phyloP scores from a whole-genome alignment of 164 flowering plant genomes.

The Tetrastigma voinierianum region DNA sequence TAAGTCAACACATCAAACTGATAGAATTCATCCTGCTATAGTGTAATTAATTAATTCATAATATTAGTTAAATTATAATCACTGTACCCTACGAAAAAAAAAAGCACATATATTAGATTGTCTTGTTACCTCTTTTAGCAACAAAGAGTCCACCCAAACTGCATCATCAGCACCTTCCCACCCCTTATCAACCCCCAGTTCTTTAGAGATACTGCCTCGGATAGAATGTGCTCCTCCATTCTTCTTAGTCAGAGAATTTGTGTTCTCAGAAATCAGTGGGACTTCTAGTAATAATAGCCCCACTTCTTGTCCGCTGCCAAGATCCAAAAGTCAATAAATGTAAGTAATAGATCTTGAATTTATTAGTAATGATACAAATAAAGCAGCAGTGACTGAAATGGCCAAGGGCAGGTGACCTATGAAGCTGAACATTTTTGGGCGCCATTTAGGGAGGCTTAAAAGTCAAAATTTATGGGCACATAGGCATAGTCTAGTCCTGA shows the following conservation, averaged over 20 bases:
- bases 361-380: neutral
- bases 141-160: conserved; percentile 29
- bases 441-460: too few species aligned
- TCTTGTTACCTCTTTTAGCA: conserved; percentile 45
- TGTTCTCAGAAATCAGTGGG: conserved; percentile 17
- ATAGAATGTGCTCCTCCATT: conserved; percentile 23
- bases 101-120: neutral
- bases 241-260: conserved; percentile 10
- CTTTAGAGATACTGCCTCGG: conserved; percentile 18
- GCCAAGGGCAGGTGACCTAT: too few species aligned
- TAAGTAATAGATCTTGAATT: neutral
- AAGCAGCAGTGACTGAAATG: too few species aligned
- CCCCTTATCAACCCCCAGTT: conserved; percentile 17
- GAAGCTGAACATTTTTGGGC: too few species aligned
- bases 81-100: neutral
- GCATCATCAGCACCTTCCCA: conserved; percentile 13
- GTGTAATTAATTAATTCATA: too few species aligned
- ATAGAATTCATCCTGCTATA: too few species aligned
- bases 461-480: too few species aligned
- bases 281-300: conserved; percentile 48
- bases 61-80: too few species aligned
- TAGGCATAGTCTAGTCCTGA: too few species aligned
- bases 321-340: conserved; percentile 5
- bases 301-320: conserved; percentile 64
- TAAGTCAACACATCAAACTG: too few species aligned